Conservation (phyloP, 2,329 filamentous ascomycete species). For the Reticulascus tulasneorum region DNA sequence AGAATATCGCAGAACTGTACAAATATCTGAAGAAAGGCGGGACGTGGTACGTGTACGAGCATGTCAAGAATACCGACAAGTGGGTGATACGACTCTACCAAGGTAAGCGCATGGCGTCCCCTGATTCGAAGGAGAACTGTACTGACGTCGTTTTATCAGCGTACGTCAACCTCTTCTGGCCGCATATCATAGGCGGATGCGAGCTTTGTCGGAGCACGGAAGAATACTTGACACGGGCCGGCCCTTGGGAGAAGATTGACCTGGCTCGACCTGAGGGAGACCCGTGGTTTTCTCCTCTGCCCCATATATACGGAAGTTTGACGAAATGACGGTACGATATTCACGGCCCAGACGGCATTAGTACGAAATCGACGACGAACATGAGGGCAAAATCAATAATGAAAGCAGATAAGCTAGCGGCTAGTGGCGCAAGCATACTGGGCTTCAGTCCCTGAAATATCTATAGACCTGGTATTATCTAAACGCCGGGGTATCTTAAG, state of each 20-base stretch:
- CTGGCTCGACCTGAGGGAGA: conserved; percentile 36
- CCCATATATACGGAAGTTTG: conserved; percentile 48
- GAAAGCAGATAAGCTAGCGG: too few relatives aligned
- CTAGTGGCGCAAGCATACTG: too few relatives aligned
- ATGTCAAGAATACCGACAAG: conserved; percentile 41
- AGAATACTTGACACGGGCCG: conserved; percentile 42
- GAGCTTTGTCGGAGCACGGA: conserved; percentile 45
- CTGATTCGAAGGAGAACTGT: background rate
- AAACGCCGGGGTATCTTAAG: too few relatives aligned
- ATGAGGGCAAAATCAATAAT: too few relatives aligned
- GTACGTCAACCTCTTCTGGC: conserved; percentile 50
- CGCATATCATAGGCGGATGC: conserved; percentile 47
- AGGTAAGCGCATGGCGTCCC: conserved; percentile 30
- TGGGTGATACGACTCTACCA: conserved; percentile 45
- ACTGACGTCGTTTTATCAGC: conserved; percentile 27
- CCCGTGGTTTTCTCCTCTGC: conserved; percentile 37
- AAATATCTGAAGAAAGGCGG: conserved; percentile 57
- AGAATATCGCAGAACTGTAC: conserved; percentile 53
- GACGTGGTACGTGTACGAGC: conserved; percentile 60
- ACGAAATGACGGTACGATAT: conserved; percentile 37
- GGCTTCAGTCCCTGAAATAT: too few relatives aligned
- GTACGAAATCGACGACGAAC: too few relatives aligned
- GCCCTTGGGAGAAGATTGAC: conserved; percentile 47
- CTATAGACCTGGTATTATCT: too few relatives aligned
- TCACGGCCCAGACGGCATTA: too few relatives aligned